phyloP scores from a whole-genome alignment of 129 eudicot genomes.

The Saposhnikovia divaricata region DNA sequence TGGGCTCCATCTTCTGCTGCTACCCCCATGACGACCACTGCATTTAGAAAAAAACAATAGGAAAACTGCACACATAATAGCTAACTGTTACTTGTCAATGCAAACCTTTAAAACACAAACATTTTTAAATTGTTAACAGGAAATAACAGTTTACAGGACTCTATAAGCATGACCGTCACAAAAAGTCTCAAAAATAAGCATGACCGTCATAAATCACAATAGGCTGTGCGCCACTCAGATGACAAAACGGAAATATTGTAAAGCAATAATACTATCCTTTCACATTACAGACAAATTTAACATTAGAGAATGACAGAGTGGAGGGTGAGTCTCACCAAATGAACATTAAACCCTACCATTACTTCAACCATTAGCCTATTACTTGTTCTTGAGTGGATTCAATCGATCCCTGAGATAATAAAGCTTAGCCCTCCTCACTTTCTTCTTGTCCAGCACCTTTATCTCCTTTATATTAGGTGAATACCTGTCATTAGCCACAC shows the following conservation, averaged over 20 bases:
- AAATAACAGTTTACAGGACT: too few species aligned
- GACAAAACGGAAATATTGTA: not conserved
- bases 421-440: constrained; percentile 94
- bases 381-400: constrained; percentile 54
- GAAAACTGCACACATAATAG: too few species aligned
- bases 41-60: too few species aligned
- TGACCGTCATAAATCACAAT: not conserved
- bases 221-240: not conserved
- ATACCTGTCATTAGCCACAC: constrained; percentile 49
- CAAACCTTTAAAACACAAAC: too few species aligned
- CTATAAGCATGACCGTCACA: too few species aligned
- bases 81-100: too few species aligned
- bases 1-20: too few species aligned
- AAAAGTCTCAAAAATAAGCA: not conserved
- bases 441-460: constrained; percentile 89
- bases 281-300: not conserved
- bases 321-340: not conserved
- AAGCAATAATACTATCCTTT: not conserved
- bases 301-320: not conserved
- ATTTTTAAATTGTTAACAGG: too few species aligned
- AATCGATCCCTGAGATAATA: constrained; percentile 85
- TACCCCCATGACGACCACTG: too few species aligned
- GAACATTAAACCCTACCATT: constrained; percentile 20
- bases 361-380: constrained; percentile 7
- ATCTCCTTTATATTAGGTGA: constrained; percentile 93